Evolutionary conservation across 2,329 filamentous ascomycete genomes (phyloP).

Genomic region (Apiospora kogelbergensis): DNA sequence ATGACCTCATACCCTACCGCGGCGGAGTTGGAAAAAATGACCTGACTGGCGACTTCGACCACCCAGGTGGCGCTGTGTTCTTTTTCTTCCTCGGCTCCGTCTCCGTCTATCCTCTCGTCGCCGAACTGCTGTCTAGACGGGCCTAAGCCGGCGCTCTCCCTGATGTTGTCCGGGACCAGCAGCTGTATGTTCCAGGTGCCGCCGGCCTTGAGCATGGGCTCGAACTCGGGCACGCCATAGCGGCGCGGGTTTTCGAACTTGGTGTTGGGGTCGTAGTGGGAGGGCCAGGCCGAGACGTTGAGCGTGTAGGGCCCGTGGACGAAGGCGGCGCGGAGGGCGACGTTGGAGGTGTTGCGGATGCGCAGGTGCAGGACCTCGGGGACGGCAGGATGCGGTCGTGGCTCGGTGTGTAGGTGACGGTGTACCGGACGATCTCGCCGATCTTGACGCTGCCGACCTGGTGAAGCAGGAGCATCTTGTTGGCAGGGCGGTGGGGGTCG

Average conservation of each 20-base stretch:
- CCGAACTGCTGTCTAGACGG: constrained; percentile 47
- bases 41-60: constrained; percentile 87
- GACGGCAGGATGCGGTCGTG: constrained; percentile 87
- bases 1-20: constrained; percentile 86
- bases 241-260: constrained; percentile 69
- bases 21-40: constrained; percentile 88
- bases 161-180: constrained; percentile 74
- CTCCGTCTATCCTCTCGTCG: constrained; percentile 43
- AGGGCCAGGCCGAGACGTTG: constrained; percentile 81
- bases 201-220: constrained; percentile 94
- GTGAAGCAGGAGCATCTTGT: constrained; percentile 81
- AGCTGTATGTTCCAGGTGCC: constrained; percentile 82
- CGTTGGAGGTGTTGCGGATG: constrained; percentile 87
- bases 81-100: constrained; percentile 7
- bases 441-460: constrained; percentile 91
- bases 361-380: constrained; percentile 76
- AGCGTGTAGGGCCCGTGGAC: constrained; percentile 94
- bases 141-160: constrained; percentile 58
- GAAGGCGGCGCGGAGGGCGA: constrained; percentile 90
- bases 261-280: constrained; percentile 78
- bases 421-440: constrained; percentile 90
- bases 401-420: constrained; percentile 86
- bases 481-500: constrained; percentile 17
- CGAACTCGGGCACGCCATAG: constrained; percentile 84
- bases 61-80: constrained; percentile 66